These are phyloP conservation scores for Eucalyptus tenuipes DNA, from an alignment of 345 rosid species.

Conservation along the genomic window DNA sequence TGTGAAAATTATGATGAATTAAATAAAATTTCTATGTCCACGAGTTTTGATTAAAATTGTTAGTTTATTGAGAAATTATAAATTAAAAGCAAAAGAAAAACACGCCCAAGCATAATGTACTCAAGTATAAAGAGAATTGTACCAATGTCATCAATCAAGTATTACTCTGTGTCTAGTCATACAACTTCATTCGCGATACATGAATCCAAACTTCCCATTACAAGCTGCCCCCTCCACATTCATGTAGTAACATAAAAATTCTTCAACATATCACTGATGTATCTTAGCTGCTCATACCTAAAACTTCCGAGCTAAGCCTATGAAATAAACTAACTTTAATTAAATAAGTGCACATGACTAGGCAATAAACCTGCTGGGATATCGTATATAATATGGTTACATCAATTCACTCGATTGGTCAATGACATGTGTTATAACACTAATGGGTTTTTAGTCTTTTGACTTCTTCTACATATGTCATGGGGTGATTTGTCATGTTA, in stretches of 20 bases:
- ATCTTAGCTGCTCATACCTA: not conserved
- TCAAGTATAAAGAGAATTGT: not conserved
- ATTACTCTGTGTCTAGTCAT: no score
- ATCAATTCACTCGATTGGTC: not conserved
- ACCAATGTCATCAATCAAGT: rapidly evolving
- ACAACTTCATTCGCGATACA: not conserved
- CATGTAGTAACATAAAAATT: not conserved
- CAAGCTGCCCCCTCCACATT: not conserved
- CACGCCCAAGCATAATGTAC: not conserved
- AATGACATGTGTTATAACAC: no score
- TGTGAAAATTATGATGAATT: no score
- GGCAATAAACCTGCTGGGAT: not conserved
- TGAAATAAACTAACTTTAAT: no score
- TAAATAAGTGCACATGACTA: no score
- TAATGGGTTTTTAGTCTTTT: rapidly evolving
- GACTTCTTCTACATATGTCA: not conserved
- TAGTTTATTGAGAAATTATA: no score
- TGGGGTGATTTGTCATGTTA: not conserved
- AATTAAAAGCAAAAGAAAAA: not conserved
- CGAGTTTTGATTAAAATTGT: not conserved
- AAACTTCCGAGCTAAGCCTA: not conserved
- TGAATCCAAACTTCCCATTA: not conserved
- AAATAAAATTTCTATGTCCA: not conserved
- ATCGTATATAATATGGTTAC: not conserved
- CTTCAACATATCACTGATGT: not conserved